These are phyloP conservation scores for Raphidocelis subcapitata DNA, from an alignment of 139 green algal species.

Conservation along the genomic window DNA sequence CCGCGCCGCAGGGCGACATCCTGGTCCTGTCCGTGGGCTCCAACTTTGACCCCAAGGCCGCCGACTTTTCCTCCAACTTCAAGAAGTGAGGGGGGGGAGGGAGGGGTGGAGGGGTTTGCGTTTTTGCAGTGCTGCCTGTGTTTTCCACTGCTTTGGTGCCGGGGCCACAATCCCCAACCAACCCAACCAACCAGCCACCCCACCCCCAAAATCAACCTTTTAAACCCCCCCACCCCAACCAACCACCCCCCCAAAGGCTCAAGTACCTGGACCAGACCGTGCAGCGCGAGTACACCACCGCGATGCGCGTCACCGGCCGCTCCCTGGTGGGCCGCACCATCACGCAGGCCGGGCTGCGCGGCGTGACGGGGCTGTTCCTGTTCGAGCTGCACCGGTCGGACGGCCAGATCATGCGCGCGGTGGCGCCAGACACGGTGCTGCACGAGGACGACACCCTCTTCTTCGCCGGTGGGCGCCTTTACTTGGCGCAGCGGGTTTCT, in stretches of 20 bases:
- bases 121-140: too few species aligned
- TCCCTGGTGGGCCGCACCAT: too few species aligned
- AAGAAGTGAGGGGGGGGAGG: too few species aligned
- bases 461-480: constrained; percentile 76
- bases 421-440: constrained; percentile 51
- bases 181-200: too few species aligned
- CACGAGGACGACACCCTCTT: constrained; percentile 71
- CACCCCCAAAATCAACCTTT: too few species aligned
- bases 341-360: constrained; percentile 29
- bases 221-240: too few species aligned
- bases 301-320: constrained; percentile 30
- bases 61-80: constrained; percentile 40
- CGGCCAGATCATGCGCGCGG: constrained; percentile 38
- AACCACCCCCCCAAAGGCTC: neutral
- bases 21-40: constrained; percentile 56
- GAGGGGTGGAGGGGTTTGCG: too few species aligned
- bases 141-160: too few species aligned
- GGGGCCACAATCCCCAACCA: too few species aligned
- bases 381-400: constrained; percentile 55
- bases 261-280: constrained; percentile 10
- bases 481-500: too few species aligned
- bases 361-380: constrained; percentile 63
- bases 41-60: constrained; percentile 39
- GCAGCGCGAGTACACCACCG: constrained; percentile 42
- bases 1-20: constrained; percentile 62